Conservation (phyloP, 1,284 basidiomycete species). For the Quambalaria eucalypti region DNA sequence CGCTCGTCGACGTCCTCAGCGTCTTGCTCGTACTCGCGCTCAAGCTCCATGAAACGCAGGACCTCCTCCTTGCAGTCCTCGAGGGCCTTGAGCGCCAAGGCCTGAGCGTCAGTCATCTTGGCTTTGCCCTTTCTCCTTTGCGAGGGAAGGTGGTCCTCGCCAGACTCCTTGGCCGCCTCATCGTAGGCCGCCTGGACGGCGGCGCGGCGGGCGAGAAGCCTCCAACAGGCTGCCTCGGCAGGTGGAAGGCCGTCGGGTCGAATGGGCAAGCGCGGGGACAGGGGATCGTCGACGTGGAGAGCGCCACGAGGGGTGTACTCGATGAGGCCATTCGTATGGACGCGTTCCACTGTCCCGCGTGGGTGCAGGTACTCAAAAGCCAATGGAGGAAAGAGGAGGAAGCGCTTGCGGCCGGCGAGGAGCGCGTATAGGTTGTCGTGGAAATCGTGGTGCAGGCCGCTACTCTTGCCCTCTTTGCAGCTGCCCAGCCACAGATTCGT, state of each 20-base stretch:
- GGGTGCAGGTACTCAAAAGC: conserved; percentile 31
- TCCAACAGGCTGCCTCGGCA: conserved; percentile 39
- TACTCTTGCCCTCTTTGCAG: conserved; percentile 28
- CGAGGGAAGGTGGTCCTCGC: conserved; percentile 15
- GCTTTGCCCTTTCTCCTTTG: conserved; percentile 35
- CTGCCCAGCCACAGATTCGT: conserved; percentile 45
- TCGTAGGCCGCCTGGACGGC: conserved; percentile 27
- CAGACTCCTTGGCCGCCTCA: conserved; percentile 19
- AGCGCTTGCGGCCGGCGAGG: conserved; percentile 41
- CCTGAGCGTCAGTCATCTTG: conserved; percentile 24
- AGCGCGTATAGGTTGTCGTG: conserved; percentile 45
- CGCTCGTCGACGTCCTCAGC: not conserved
- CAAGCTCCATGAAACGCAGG: too few species aligned
- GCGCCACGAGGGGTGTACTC: conserved; percentile 26
- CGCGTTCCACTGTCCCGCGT: conserved; percentile 20
- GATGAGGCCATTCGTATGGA: conserved; percentile 41
- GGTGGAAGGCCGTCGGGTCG: conserved; percentile 37
- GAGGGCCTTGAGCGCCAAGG: conserved; percentile 7
- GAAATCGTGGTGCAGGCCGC: conserved; percentile 44
- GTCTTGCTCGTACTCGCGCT: not conserved
- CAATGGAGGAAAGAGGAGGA: conserved; percentile 42
- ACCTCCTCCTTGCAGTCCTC: not conserved
- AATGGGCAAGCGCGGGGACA: conserved; percentile 13
- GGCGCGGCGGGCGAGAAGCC: conserved; percentile 20
- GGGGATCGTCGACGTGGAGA: conserved; percentile 15